Percentiles rank a stretch among this genome's conserved stretches.
These are phyloP conservation scores for Fraxinus velutina DNA, from an alignment of 305 asterid species.

Conservation along the genomic window DNA sequence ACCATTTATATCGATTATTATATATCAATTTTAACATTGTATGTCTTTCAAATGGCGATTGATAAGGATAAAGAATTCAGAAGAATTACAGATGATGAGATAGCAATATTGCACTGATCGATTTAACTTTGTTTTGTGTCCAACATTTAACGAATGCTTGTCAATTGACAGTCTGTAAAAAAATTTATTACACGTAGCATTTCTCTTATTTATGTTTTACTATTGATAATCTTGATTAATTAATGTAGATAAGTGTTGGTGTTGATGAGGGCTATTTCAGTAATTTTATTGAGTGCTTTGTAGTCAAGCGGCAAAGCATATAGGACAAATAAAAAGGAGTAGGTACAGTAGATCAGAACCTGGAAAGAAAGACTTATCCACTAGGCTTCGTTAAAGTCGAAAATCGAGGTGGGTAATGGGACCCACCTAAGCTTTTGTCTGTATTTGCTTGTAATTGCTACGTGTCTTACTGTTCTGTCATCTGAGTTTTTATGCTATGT, in stretches of 20 bases:
- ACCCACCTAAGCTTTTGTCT: constrained; percentile 3
- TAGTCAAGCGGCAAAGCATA: constrained; percentile 9
- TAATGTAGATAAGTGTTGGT: not conserved
- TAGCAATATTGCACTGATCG: not conserved
- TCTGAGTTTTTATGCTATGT: not conserved
- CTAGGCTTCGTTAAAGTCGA: constrained; percentile 21
- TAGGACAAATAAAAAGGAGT: not conserved
- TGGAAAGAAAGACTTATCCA: constrained; percentile 21
- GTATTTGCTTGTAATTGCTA: constrained; percentile 21
- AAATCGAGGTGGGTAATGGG: constrained; percentile 13
- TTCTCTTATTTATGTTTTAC: not conserved
- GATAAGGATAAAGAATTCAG: too few species aligned
- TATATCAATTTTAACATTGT: not conserved
- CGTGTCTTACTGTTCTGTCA: constrained; percentile 12
- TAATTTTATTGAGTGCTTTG: not conserved
- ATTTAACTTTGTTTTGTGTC: not conserved
- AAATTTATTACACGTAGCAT: too few species aligned
- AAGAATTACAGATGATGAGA: not conserved
- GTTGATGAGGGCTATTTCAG: not conserved
- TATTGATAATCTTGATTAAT: not conserved
- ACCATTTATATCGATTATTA: not conserved
- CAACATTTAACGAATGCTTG: not conserved
- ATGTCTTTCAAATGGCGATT: not conserved
- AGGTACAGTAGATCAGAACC: not conserved
- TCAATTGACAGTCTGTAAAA: too few species aligned